These are phyloP conservation scores for Penicillium sp. DNA, from an alignment of 2,329 filamentous ascomycete genomes.

Conservation along the genomic window DNA sequence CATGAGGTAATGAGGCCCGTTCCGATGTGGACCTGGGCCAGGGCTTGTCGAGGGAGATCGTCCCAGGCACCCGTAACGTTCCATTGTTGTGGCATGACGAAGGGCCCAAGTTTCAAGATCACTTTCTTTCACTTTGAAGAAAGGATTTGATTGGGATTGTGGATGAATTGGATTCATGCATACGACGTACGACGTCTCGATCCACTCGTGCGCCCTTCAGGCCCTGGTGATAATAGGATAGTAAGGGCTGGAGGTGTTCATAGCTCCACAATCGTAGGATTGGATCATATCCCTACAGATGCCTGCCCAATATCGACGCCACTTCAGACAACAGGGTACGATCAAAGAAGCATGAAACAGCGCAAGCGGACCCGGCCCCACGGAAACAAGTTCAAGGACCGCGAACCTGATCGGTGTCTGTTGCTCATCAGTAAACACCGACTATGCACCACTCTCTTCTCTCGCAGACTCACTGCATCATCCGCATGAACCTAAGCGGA, in stretches of 20 bases:
- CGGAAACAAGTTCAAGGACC: no score
- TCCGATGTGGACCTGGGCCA: conserved; percentile 14
- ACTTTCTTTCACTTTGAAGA: no score
- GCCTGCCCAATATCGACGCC: conserved; percentile 6
- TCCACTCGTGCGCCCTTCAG: no score
- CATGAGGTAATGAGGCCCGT: conserved; percentile 19
- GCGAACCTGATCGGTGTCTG: no score
- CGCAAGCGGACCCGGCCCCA: neutral
- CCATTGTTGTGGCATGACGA: conserved; percentile 5
- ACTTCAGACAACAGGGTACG: neutral
- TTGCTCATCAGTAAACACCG: no score
- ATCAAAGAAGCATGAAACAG: no score
- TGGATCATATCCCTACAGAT: neutral
- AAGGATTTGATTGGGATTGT: no score
- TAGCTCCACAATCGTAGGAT: conserved; percentile 9
- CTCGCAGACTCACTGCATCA: conserved; percentile 8
- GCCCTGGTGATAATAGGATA: no score
- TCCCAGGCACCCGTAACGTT: conserved; percentile 2
- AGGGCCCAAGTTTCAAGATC: neutral
- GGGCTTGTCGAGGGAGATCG: conserved; percentile 6
- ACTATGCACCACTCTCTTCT: no score
- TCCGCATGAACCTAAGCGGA: conserved; percentile 11
- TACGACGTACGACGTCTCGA: no score
- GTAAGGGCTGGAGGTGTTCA: neutral
- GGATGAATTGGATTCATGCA: neutral